Conservation (phyloP, 2,329 filamentous ascomycete genomes). For the Phoma sp. region DNA sequence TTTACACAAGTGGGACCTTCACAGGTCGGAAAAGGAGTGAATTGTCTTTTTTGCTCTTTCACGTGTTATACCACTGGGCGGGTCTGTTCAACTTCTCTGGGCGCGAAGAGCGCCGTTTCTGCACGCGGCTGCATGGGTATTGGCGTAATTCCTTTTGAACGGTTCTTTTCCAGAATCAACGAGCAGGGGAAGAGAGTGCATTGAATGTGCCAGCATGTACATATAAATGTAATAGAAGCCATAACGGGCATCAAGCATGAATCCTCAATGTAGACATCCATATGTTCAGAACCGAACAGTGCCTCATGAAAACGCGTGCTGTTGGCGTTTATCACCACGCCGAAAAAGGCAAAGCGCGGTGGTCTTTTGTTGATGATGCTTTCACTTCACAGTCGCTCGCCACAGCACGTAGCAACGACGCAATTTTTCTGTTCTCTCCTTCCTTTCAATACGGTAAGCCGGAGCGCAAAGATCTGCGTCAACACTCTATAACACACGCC, state of each 20-base stretch:
- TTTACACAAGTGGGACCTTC: conserved; percentile 35
- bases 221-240: conserved; percentile 21
- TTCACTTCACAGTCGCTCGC: not conserved
- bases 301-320: conserved; percentile 9
- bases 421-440: not conserved
- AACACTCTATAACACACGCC: not conserved
- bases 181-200: not conserved
- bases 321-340: conserved; percentile 6
- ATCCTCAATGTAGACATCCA: too few species aligned
- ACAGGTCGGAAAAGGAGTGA: conserved; percentile 34
- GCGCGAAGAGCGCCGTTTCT: conserved; percentile 29
- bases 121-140: conserved; percentile 28
- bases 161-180: conserved; percentile 12
- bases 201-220: conserved; percentile 15
- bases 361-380: conserved; percentile 6
- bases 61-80: conserved; percentile 33
- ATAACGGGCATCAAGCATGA: conserved; percentile 8
- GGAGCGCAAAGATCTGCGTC: not conserved
- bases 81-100: conserved; percentile 18
- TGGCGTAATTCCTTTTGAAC: conserved; percentile 23
- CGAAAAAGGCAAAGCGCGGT: not conserved
- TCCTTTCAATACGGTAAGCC: not conserved
- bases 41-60: conserved; percentile 18
- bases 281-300: not conserved
- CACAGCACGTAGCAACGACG: not conserved